These are phyloP conservation scores for Macrolepiota dolichaula DNA, from an alignment of 768 basidiomycete species.

Conservation along the genomic window DNA sequence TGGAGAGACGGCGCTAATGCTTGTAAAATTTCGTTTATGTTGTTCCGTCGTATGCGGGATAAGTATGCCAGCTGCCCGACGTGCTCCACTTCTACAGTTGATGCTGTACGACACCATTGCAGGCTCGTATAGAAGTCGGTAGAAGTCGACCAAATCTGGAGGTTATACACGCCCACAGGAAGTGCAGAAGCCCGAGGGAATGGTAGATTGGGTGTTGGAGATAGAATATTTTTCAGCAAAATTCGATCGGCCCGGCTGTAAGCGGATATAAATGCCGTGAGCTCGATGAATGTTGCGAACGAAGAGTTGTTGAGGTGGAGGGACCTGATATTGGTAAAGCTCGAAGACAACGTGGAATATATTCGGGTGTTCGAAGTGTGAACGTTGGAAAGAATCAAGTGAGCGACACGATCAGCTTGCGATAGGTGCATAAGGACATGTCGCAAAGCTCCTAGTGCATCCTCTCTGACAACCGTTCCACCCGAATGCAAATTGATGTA, in stretches of 20 bases:
- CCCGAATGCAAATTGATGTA: neutral
- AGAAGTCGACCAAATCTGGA: neutral
- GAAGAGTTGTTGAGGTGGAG: neutral
- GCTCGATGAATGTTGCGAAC: neutral
- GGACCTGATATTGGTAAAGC: neutral
- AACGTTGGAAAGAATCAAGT: neutral
- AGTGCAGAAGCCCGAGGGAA: neutral
- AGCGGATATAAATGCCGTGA: neutral
- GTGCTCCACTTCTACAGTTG: neutral
- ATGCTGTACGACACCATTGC: neutral
- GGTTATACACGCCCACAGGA: neutral
- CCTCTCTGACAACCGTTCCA: neutral
- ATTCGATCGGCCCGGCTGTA: neutral
- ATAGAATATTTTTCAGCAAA: neutral
- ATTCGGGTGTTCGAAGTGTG: neutral
- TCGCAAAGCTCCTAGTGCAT: neutral
- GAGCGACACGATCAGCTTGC: neutral
- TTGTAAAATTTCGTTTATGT: neutral
- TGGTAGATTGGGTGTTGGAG: neutral
- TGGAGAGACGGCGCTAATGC: neutral
- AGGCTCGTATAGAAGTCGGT: neutral
- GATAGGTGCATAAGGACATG: neutral
- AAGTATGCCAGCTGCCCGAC: neutral
- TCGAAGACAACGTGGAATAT: neutral
- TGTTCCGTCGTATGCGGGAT: neutral